phyloP scores from a whole-genome alignment of 768 basidiomycete genomes.

The Rubroboletus pulcherrimus region DNA sequence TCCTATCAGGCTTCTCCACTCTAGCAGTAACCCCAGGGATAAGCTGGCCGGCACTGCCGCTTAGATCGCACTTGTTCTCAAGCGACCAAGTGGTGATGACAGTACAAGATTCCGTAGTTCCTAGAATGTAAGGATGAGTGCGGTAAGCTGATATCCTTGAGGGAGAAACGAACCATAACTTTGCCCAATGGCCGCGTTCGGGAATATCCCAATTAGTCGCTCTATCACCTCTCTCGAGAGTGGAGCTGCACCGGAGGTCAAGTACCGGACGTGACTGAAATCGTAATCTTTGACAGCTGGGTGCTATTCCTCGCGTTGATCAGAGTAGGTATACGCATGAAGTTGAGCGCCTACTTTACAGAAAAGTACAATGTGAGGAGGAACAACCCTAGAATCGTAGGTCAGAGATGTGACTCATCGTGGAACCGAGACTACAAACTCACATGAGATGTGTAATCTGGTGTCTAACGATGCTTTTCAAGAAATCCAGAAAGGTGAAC shows the following conservation, averaged over 20 bases:
- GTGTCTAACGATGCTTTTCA: slow-evolving; percentile 44
- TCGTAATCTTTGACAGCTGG: slow-evolving; percentile 40
- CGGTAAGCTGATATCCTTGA: not conserved
- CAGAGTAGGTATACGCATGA: not conserved
- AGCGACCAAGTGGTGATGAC: slow-evolving; percentile 46
- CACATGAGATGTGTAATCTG: slow-evolving; percentile 44
- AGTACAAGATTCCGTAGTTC: slow-evolving; percentile 62
- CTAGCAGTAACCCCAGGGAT: slow-evolving; percentile 54
- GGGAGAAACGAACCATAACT: slow-evolving; percentile 45
- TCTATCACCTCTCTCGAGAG: slow-evolving; percentile 49
- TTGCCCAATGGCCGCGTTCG: slow-evolving; percentile 53
- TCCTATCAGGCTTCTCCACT: slow-evolving; percentile 56
- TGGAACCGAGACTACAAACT: slow-evolving; percentile 9
- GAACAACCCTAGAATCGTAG: slow-evolving; percentile 35
- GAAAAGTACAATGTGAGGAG: slow-evolving; percentile 46
- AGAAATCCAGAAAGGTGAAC: slow-evolving; percentile 43
- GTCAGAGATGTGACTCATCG: not conserved
- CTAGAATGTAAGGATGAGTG: slow-evolving; percentile 26
- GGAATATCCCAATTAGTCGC: slow-evolving; percentile 44
- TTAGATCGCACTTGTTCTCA: slow-evolving; percentile 41
- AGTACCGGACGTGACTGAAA: slow-evolving; percentile 36
- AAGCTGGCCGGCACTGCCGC: slow-evolving; percentile 56
- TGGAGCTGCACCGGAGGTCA: slow-evolving; percentile 54
- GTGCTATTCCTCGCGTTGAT: slow-evolving; percentile 25
- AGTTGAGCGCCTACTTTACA: slow-evolving; percentile 39